A percentile compares a stretch with the other conserved stretches of the same genome.
Conservation (phyloP, 306 rosid species). For the Quercus berberidifolia region DNA sequence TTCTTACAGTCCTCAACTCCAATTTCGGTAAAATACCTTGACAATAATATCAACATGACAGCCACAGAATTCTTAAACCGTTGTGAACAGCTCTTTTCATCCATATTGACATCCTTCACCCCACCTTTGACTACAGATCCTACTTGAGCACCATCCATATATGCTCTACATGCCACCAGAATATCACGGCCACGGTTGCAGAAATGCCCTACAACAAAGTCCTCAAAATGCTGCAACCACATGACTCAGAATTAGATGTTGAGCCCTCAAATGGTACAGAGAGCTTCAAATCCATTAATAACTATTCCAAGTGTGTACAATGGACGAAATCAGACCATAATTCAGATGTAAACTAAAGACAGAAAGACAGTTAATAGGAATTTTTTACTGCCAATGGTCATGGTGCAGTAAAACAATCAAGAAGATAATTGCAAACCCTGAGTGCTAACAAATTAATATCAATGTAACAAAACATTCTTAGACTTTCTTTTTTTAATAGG, state of each 20-base stretch:
- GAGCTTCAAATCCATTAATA: no score
- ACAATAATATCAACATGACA: conserved; percentile 37
- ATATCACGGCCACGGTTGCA: conserved; percentile 53
- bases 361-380: background rate
- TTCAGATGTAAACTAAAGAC: background rate
- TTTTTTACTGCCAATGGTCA: background rate
- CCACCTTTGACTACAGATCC: conserved; percentile 73
- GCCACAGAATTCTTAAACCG: conserved; percentile 39
- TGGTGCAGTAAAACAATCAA: background rate
- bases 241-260: conserved; percentile 18
- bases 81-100: conserved; percentile 69
- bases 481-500: no score
- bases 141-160: conserved; percentile 78
- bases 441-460: background rate
- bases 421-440: background rate
- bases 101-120: conserved; percentile 66
- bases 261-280: background rate
- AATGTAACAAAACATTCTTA: background rate
- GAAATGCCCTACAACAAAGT: conserved; percentile 70
- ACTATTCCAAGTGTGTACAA: no score
- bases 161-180: conserved; percentile 74
- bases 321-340: no score
- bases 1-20: conserved; percentile 62
- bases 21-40: conserved; percentile 30
- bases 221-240: conserved; percentile 69